Base-by-base conservation (phyloP, 140 eudicot genomes). In the Oenanthe javanica region DNA sequence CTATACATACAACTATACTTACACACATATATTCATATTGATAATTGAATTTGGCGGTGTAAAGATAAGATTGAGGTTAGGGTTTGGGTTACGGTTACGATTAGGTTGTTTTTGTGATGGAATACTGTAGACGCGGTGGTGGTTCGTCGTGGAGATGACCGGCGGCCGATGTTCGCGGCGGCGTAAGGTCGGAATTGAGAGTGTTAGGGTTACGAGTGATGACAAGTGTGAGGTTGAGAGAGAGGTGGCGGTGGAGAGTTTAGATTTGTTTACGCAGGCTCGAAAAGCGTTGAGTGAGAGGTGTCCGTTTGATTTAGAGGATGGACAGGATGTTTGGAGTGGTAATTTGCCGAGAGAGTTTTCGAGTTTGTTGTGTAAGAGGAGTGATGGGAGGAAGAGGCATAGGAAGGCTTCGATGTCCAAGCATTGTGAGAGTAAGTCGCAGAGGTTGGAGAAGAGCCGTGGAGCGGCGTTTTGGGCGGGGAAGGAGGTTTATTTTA, bases 401-500 rank as follows among this genome's bases (percentile, higher is more conserved):
- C 98, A 89, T 69, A 96, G 86, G 97, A 90, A 88, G 96, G 79
- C 88, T 31, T 31, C 31, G 31, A 31, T 31, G 31, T 31, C 31
- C 31, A 31, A 31, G 5, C 92, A 91, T 82, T 75, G 83, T 1
- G 96, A 91, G 74, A 72, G 85, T 5, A 83, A 85, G 83, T 83
- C 91, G 9, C 61, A 83, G 38, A 84, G 85, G 80, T 72, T 76
- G 66, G 91, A 90, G 80, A 88, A 85, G 90, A 40, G 77, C 45
- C 79, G 87, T 31, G 89, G 83, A 63, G 25, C 69, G 1, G 85
- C 72, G 50, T 71, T 96, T 82, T 96, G 99, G 99, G 50, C 75
- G 77, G 93, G 89, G 69, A 89, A 90, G 5, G 99, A 96, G 89
- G 98, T 87, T 57, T 96, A 89, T 79, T 96, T 96, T 46, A 86